A percentile compares a stretch with the other conserved stretches of the same genome.
These are phyloP conservation scores for Gossypium arboreum DNA, from an alignment of 345 rosid species.

Conservation along the genomic window DNA sequence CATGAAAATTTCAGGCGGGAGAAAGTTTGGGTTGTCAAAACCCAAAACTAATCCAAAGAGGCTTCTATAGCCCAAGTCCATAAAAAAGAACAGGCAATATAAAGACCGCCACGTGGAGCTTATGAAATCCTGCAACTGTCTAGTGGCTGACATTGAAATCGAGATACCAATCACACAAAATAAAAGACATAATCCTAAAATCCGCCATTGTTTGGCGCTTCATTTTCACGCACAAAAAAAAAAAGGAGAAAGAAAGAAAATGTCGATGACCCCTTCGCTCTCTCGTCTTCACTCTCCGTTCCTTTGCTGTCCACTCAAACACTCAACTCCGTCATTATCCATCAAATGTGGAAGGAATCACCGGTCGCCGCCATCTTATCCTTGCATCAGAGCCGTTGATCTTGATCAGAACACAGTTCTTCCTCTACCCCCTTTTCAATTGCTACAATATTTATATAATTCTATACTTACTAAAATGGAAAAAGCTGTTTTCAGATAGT, in stretches of 20 bases:
- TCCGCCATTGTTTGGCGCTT: neutral
- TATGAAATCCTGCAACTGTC: neutral
- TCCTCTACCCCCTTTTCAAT: neutral
- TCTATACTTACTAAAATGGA: neutral
- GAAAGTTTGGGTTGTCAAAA: too few species aligned
- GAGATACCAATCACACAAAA: neutral
- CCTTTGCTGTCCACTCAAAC: slow-evolving; percentile 43
- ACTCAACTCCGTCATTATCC: slow-evolving; percentile 25
- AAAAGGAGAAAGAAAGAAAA: slow-evolving; percentile 24
- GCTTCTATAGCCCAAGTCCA: neutral
- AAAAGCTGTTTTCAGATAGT: slow-evolving; percentile 45
- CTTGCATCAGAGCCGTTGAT: slow-evolving; percentile 59
- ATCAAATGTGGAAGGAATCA: slow-evolving; percentile 32
- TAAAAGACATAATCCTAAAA: neutral
- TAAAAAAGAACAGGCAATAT: too few species aligned
- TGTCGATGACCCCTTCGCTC: slow-evolving; percentile 45
- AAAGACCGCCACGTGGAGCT: neutral
- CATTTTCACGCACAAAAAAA: neutral
- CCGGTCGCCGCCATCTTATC: slow-evolving; percentile 41
- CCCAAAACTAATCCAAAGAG: too few species aligned
- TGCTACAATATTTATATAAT: neutral
- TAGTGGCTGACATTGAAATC: neutral
- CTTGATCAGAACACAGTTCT: slow-evolving; percentile 82
- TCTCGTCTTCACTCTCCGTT: slow-evolving; percentile 59
- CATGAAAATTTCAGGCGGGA: too few species aligned